Conservation (phyloP, 1,139 yeast genomes). For the Spencermartinsiella ligniputridi region DNA sequence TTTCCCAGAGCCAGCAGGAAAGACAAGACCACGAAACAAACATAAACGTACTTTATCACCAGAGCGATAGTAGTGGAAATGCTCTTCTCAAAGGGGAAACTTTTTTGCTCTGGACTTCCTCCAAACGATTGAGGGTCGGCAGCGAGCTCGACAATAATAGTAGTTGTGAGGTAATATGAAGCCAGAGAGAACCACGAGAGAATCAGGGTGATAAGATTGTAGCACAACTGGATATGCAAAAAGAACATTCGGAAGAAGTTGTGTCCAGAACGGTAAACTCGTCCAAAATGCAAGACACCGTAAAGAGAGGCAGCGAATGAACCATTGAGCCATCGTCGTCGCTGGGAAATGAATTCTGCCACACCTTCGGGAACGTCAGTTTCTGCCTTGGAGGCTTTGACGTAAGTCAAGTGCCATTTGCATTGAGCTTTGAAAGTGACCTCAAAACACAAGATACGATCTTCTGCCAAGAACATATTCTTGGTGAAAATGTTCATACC, state of each 20-base stretch:
- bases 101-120: constrained; percentile 20
- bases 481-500: constrained; percentile 75
- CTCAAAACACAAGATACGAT: constrained; percentile 91
- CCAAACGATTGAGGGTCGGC: constrained; percentile 37
- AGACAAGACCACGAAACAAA: constrained; percentile 34
- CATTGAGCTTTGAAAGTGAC: constrained; percentile 73
- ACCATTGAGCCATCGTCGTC: constrained; percentile 96
- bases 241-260: constrained; percentile 63
- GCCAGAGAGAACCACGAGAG: constrained; percentile 82
- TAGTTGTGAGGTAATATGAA: constrained; percentile 73
- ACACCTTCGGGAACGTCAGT: constrained; percentile 92
- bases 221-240: constrained; percentile 70
- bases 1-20: constrained; percentile 42
- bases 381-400: constrained; percentile 87
- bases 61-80: constrained; percentile 33
- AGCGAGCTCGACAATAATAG: constrained; percentile 39
- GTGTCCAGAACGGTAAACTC: constrained; percentile 77
- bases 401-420: constrained; percentile 84
- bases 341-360: constrained; percentile 81
- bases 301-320: constrained; percentile 94
- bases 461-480: constrained; percentile 94
- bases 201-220: constrained; percentile 63
- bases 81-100: constrained; percentile 32
- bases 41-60: constrained; percentile 35
- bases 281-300: constrained; percentile 66